Conservation (phyloP, 345 rosid species). For the Hibiscus trionum region DNA sequence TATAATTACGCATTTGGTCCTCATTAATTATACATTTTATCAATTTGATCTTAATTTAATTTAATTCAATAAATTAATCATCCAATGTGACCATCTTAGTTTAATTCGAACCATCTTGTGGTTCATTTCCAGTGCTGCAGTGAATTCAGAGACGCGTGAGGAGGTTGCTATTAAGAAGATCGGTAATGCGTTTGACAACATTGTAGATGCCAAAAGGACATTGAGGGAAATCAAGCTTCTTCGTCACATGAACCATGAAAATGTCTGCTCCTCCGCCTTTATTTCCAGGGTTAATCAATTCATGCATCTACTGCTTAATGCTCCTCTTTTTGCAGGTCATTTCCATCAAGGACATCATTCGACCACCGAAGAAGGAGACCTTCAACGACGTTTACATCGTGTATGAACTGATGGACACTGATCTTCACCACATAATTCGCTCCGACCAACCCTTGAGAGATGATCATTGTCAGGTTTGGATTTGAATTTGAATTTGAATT, state of each 20-base stretch:
- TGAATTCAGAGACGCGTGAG: slow-evolving; percentile 53
- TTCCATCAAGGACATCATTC: slow-evolving; percentile 60
- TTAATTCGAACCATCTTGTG: too few species aligned
- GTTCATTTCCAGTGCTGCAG: slow-evolving; percentile 47
- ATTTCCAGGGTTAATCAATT: not conserved
- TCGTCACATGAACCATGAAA: slow-evolving; percentile 68
- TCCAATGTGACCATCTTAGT: too few species aligned
- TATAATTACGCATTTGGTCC: too few species aligned
- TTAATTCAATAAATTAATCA: too few species aligned
- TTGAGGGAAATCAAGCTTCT: slow-evolving; percentile 77
- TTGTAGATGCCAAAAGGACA: slow-evolving; percentile 67
- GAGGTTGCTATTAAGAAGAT: slow-evolving; percentile 78
- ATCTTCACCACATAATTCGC: slow-evolving; percentile 70
- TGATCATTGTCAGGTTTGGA: slow-evolving; percentile 66
- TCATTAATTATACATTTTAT: too few species aligned
- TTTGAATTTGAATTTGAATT: too few species aligned
- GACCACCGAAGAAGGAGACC: slow-evolving; percentile 64
- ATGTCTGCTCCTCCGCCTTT: slow-evolving; percentile 25
- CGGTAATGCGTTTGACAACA: slow-evolving; percentile 70
- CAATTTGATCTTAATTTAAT: too few species aligned
- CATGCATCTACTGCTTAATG: not conserved
- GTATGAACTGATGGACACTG: slow-evolving; percentile 72
- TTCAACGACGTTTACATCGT: slow-evolving; percentile 76
- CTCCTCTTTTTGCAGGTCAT: slow-evolving; percentile 35
- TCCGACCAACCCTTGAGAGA: slow-evolving; percentile 54